Evolutionary conservation across 805 yeast genomes (phyloP), one percentile per base, ranked within the genome.

Genomic region (Saccharomycopsis microspora): DNA sequence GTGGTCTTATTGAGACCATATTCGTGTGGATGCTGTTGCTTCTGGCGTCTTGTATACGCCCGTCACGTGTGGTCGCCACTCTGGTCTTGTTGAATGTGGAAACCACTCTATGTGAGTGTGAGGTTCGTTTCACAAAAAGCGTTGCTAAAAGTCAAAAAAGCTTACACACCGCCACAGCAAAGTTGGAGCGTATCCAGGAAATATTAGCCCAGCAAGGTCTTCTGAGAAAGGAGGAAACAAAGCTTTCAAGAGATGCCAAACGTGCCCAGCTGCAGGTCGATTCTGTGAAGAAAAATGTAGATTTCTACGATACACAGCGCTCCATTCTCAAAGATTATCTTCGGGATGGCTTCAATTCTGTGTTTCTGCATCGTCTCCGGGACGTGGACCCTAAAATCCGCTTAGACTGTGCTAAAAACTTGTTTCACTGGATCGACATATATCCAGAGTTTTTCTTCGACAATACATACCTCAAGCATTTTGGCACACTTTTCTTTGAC

Each of bases 401-500:
- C 55, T 72, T 74, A 32, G 87, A 82, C 49, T 82, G 95, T 47
- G 67, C 85, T 56, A 56, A 61, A 5, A 70, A 72, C 35, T 65
- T 88, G 44, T 78, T 86, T n/a, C 66, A 63, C 11, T 84, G 95
- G 85, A 83, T 85, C 64, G 69, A 72, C n/a, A 58, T 65, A 5
- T 74, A 74, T 52, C 94, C 95, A 0, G 88, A 82, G 49, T 65
- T 70, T 46, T 87, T 84, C 57, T 73, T 83, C 54, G 83, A 78
- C 51, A 79, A 82, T 8, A 67, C 80, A 1, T 85, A 79, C 57
- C 68, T 87, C 53, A 74, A 88, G 53, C 85, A 84, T 61, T 72
- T 84, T 57, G 95, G 95, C 4, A 84, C 94, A 94, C 67, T 85
- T 34, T 65, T 89, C 39, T 79, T 89, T n/a, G 96, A 88, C 58